Evolutionary conservation across 768 basidiomycete species (phyloP).

Genomic region (Thelephora ganbajun): DNA sequence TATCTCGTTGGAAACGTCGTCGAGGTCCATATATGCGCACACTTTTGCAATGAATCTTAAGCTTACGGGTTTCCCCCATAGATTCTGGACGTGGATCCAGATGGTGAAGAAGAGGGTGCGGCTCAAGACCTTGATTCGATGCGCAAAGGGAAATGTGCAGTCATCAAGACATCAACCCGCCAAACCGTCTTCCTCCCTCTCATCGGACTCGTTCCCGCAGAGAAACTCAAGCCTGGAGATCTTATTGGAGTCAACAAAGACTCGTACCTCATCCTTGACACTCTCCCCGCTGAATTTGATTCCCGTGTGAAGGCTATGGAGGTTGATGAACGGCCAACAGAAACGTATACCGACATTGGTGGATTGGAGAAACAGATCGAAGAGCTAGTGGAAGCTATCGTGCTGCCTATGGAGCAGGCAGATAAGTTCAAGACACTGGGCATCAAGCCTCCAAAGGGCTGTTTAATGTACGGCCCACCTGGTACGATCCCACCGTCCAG

Average conservation of each 20-base stretch:
- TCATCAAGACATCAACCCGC: slow-evolving; percentile 96
- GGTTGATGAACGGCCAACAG: slow-evolving; percentile 95
- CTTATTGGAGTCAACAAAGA: slow-evolving; percentile 99
- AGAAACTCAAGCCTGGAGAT: slow-evolving; percentile 80
- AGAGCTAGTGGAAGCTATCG: slow-evolving; percentile 95
- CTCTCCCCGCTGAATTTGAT: slow-evolving; percentile 92
- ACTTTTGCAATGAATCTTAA: neutral
- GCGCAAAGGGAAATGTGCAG: slow-evolving; percentile 95
- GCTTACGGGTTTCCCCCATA: slow-evolving; percentile 17
- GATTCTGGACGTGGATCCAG: slow-evolving; percentile 92
- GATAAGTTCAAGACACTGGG: slow-evolving; percentile 99
- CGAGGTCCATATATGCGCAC: slow-evolving; percentile 45
- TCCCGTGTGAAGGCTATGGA: slow-evolving; percentile 99
- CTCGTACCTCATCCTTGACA: slow-evolving; percentile 93
- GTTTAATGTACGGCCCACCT: slow-evolving; percentile 97
- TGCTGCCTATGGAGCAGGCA: slow-evolving; percentile 95
- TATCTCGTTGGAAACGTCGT: slow-evolving; percentile 98
- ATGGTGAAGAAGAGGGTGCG: slow-evolving; percentile 90
- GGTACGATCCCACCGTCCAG: slow-evolving; percentile 31
- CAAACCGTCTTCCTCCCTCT: slow-evolving; percentile 98
- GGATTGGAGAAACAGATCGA: slow-evolving; percentile 99
- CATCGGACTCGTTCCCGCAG: slow-evolving; percentile 91
- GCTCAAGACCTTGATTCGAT: slow-evolving; percentile 91
- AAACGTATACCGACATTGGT: slow-evolving; percentile 95
- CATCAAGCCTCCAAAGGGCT: slow-evolving; percentile 95